These are phyloP conservation scores for Fagus sylvatica DNA, from an alignment of 306 rosid species.

Conservation along the genomic window DNA sequence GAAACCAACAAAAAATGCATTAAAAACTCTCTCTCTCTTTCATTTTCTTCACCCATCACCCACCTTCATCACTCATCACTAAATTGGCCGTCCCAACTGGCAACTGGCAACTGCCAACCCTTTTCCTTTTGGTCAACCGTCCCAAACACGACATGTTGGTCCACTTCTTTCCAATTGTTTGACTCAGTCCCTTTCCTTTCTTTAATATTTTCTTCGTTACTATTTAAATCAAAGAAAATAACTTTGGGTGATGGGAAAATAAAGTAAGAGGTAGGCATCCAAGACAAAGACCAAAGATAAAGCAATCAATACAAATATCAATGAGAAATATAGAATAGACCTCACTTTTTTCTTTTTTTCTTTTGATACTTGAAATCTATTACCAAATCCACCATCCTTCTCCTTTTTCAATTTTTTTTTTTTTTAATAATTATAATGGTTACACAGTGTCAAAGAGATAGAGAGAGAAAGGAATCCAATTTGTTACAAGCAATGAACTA, in stretches of 20 bases:
- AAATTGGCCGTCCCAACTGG: constrained; percentile 45
- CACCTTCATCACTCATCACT: constrained; percentile 28
- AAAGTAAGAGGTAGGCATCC: constrained; percentile 44
- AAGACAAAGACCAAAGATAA: constrained; percentile 40
- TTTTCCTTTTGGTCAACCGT: constrained; percentile 66
- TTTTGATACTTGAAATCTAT: constrained; percentile 34
- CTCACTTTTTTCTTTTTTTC: constrained; percentile 27
- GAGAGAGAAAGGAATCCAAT: constrained; percentile 38
- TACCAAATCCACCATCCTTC: constrained; percentile 71
- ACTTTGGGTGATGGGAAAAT: constrained; percentile 1
- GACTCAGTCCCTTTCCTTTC: constrained; percentile 58
- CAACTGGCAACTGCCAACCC: constrained; percentile 29
- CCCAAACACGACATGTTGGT: constrained; percentile 58
- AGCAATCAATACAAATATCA: constrained; percentile 31
- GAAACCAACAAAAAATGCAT: constrained; percentile 26
- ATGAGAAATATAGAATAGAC: constrained; percentile 4
- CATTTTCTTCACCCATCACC: constrained; percentile 7
- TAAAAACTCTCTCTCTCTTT: background rate
- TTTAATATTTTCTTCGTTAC: constrained; percentile 26
- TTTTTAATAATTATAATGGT: constrained; percentile 25
- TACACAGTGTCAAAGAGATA: constrained; percentile 31
- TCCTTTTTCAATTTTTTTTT: constrained; percentile 2
- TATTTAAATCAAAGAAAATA: constrained; percentile 10
- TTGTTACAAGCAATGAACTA: constrained; percentile 46
- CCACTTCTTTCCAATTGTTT: constrained; percentile 69